Conservation (phyloP, 2,329 filamentous ascomycete species). For the Penicillium nordicum region DNA sequence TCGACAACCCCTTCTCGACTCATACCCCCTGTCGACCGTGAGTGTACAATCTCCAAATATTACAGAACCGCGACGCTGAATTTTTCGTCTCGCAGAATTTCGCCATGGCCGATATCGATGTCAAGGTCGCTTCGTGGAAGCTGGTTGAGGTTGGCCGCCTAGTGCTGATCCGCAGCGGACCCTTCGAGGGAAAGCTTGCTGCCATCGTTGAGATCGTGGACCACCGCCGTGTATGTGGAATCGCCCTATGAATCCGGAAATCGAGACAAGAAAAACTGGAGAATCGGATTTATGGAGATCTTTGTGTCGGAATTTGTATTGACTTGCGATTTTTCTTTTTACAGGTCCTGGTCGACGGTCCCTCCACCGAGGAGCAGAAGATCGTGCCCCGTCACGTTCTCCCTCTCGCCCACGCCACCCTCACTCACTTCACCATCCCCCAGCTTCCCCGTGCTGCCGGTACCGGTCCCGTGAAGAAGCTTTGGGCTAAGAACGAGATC, state of each 20-base stretch:
- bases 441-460: slow-evolving; percentile 83
- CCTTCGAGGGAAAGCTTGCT: slow-evolving; percentile 80
- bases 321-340: slow-evolving; percentile 23
- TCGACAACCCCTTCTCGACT: slow-evolving; percentile 38
- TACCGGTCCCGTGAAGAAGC: slow-evolving; percentile 75
- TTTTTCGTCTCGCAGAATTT: slow-evolving; percentile 49
- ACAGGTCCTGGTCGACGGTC: slow-evolving; percentile 94
- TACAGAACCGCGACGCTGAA: slow-evolving; percentile 25
- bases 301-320: slow-evolving; percentile 14
- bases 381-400: slow-evolving; percentile 84
- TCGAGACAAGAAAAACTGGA: slow-evolving; percentile 9
- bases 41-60: slow-evolving; percentile 26
- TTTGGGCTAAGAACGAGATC: slow-evolving; percentile 88
- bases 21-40: slow-evolving; percentile 42
- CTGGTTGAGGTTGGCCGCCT: slow-evolving; percentile 98
- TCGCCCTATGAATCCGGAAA: slow-evolving; percentile 10
- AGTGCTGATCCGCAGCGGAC: slow-evolving; percentile 82
- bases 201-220: slow-evolving; percentile 99
- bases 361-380: slow-evolving; percentile 74
- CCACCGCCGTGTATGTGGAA: slow-evolving; percentile 90
- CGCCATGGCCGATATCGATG: slow-evolving; percentile 79
- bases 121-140: slow-evolving; percentile 84
- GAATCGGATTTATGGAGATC: slow-evolving; percentile 8
- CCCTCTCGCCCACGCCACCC: slow-evolving; percentile 75
- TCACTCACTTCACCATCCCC: slow-evolving; percentile 84